Base-by-base conservation (phyloP, 306 rosid genomes). In the Casuarina cunninghamiana region DNA sequence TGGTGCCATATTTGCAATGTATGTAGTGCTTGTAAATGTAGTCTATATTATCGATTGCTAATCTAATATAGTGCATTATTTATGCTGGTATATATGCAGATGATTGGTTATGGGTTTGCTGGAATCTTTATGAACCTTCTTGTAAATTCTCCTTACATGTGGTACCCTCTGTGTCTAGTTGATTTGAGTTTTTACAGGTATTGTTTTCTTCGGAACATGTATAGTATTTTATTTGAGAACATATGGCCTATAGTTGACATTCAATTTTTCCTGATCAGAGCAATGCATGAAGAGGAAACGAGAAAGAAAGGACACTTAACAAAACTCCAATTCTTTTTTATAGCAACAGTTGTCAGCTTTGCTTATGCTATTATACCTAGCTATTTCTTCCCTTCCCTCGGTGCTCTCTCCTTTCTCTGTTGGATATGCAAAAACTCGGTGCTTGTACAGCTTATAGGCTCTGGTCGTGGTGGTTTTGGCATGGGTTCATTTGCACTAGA, bases 141-240 rank as follows among this genome's bases (percentile, higher is more conserved):
- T 57, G 63, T 57, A 5, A n/a, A 57, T n/a, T 57, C 63, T n/a
- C 63, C 63, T 57, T 57, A 26, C 32, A 57, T 57, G 63, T 57
- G 63, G 63, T 57, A n/a, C 19, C 63, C 63, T 57, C 6, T n/a
- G 6, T 11, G 21, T 21, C 16, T 57, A 10, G 16, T 57, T 16
- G 19, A 57, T 12, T 16, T 57, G 6, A 11, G 19, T 5, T n/a
- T 5, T 5, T 57, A 10, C 63, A 57, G 63, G 63, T 57, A n/a
- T 11, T 16, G 13, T 16, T 57, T 57, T 10, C 4, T 11, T 57
- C n/a, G 63, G 32, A 26, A 26, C 32, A 26, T 26, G 32, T 26
- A 26, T 26, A 26, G 32, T 26, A 26, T 26, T 26, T 26, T 26
- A 26, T 26, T 26, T 26, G 32, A 26, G 32, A 26, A 26, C 32